phyloP scores from a whole-genome alignment of 176 grass and related monocot genomes.

The bread wheat (Triticum aestivum) region DNA sequence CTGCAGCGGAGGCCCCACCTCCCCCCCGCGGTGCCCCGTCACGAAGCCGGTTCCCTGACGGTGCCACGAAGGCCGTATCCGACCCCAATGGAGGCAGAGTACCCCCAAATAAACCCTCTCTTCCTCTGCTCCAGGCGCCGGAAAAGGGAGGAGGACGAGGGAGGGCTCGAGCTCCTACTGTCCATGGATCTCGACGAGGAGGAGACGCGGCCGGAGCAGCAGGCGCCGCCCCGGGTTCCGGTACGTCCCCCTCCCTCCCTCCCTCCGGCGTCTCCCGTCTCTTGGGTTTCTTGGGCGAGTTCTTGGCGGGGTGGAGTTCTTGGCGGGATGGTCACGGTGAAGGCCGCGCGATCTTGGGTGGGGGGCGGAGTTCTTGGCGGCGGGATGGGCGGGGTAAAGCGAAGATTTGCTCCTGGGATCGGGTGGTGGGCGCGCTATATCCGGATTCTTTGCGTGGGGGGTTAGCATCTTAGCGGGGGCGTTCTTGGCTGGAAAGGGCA shows the following conservation, averaged over 20 bases:
- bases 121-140: conserved; percentile 10
- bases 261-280: neutral
- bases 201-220: neutral
- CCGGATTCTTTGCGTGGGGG: conserved; percentile 33
- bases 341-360: neutral
- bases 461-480: neutral
- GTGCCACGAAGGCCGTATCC: neutral
- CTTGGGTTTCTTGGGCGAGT: neutral
- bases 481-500: neutral
- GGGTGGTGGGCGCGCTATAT: neutral
- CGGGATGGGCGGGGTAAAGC: neutral
- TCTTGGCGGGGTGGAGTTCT: neutral
- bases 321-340: neutral
- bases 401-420: neutral
- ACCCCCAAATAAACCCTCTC: neutral
- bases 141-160: neutral
- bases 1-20: neutral
- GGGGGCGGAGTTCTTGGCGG: neutral
- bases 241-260: neutral
- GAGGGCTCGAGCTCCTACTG: neutral
- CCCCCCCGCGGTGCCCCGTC: neutral
- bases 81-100: conserved; percentile 16
- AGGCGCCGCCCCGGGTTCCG: neutral
- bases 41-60: neutral
- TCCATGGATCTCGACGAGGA: conserved; percentile 25